These are phyloP conservation scores for Heimioporus sp. DNA, from an alignment of 768 basidiomycete species.

Conservation along the genomic window DNA sequence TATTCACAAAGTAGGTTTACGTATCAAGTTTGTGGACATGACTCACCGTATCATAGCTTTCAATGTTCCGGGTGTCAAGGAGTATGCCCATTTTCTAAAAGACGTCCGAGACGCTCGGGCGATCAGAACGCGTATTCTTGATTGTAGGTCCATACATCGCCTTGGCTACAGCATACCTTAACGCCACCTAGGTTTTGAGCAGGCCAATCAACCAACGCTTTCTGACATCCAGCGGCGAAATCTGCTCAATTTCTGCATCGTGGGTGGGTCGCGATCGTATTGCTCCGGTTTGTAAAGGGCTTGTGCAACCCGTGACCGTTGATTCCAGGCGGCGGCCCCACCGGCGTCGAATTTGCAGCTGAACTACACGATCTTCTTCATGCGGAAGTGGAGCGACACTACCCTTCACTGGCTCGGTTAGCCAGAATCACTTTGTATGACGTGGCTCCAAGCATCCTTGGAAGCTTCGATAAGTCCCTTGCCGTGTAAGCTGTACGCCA, in stretches of 20 bases:
- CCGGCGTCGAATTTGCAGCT: conserved; percentile 81
- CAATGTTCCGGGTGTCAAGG: conserved; percentile 72
- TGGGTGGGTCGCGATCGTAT: conserved; percentile 50
- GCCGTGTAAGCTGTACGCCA: conserved; percentile 43
- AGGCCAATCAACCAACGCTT: conserved; percentile 77
- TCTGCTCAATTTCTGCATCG: conserved; percentile 83
- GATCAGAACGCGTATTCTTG: conserved; percentile 71
- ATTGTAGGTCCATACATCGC: conserved; percentile 43
- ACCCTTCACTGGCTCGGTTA: conserved; percentile 60
- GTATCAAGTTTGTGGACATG: conserved; percentile 2
- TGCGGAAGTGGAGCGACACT: conserved; percentile 59
- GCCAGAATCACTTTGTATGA: conserved; percentile 80
- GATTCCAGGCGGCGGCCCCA: conserved; percentile 64
- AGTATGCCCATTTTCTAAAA: conserved; percentile 80
- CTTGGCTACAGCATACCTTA: conserved; percentile 1
- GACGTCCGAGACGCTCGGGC: conserved; percentile 72
- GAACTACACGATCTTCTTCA: conserved; percentile 78
- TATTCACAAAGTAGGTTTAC: conserved; percentile 71
- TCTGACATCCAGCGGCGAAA: conserved; percentile 72
- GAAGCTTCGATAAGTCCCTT: conserved; percentile 67
- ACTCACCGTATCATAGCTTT: conserved; percentile 46
- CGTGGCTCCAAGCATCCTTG: conserved; percentile 74
- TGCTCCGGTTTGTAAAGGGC: not conserved
- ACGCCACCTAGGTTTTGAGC: conserved; percentile 62
- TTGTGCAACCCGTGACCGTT: conserved; percentile 5